Evolutionary conservation across 2,329 filamentous ascomycete genomes (phyloP).

Genomic region (Aspergillus luchuensis): DNA sequence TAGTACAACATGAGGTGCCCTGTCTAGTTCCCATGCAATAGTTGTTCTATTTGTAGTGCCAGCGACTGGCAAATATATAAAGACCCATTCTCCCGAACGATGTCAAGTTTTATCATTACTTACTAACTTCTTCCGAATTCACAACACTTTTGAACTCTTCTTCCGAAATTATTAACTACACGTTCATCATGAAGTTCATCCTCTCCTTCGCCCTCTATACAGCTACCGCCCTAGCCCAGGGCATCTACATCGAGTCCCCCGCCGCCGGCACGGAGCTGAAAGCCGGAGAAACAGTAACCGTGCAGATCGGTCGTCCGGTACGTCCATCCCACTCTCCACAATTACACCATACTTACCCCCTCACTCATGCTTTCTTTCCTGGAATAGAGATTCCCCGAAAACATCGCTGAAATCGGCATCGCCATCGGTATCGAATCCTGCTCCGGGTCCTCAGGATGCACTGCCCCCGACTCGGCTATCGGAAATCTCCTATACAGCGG

Average conservation of each 20-base stretch:
- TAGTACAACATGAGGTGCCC: too few species aligned
- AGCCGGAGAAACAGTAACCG: neutral
- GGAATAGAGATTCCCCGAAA: neutral
- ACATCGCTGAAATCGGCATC: neutral
- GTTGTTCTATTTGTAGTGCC: too few species aligned
- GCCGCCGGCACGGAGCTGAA: neutral
- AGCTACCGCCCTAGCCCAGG: neutral
- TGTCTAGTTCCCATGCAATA: too few species aligned
- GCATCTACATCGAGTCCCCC: conserved; percentile 4
- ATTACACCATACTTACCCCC: neutral
- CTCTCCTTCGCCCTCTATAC: neutral
- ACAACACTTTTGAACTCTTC: neutral
- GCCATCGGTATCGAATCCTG: neutral
- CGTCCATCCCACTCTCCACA: neutral
- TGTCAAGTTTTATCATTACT: neutral
- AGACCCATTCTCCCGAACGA: neutral
- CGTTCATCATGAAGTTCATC: neutral
- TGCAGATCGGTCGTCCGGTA: neutral
- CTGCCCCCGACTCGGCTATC: neutral
- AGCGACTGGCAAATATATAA: too few species aligned
- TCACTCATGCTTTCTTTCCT: too few species aligned
- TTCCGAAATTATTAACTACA: neutral
- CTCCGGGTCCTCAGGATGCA: neutral
- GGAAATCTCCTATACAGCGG: neutral
- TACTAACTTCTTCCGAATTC: too few species aligned